Conservation (phyloP, 495 filamentous ascomycete species). For the Lasiosphaeria miniovina region DNA sequence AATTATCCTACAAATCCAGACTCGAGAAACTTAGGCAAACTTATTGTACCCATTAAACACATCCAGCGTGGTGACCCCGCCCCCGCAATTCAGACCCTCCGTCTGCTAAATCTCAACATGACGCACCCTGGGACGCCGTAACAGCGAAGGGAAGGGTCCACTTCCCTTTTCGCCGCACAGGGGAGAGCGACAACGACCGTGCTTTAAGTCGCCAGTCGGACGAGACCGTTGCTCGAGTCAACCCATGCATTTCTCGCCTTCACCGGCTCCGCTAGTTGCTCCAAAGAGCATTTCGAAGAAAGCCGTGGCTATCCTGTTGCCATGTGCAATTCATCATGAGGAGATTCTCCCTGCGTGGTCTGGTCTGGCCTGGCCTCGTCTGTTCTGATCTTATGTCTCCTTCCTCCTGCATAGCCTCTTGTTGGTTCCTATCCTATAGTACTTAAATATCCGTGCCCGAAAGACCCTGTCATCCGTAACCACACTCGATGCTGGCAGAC, state of each 20-base stretch:
- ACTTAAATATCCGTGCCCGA: too few relatives aligned
- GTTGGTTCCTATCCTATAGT: too few relatives aligned
- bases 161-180: constrained; percentile 4
- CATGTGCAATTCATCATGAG: too few relatives aligned
- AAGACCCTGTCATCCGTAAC: too few relatives aligned
- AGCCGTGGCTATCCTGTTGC: too few relatives aligned
- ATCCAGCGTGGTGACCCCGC: neutral
- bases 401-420: too few relatives aligned
- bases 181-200: neutral
- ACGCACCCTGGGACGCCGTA: neutral
- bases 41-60: neutral
- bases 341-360: too few relatives aligned
- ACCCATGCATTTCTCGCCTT: neutral
- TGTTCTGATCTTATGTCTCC: too few relatives aligned
- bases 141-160: neutral
- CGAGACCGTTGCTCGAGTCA: neutral
- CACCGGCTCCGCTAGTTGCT: neutral
- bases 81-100: neutral
- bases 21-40: neutral
- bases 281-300: too few relatives aligned
- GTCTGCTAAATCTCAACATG: neutral
- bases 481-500: neutral
- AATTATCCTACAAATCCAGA: neutral
- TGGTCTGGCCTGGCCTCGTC: too few relatives aligned
- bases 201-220: neutral